A percentile compares a stretch with the other conserved stretches of the same genome.
phyloP scores from a whole-genome alignment of 2,329 filamentous ascomycete genomes.

The Zalaria obscura region DNA sequence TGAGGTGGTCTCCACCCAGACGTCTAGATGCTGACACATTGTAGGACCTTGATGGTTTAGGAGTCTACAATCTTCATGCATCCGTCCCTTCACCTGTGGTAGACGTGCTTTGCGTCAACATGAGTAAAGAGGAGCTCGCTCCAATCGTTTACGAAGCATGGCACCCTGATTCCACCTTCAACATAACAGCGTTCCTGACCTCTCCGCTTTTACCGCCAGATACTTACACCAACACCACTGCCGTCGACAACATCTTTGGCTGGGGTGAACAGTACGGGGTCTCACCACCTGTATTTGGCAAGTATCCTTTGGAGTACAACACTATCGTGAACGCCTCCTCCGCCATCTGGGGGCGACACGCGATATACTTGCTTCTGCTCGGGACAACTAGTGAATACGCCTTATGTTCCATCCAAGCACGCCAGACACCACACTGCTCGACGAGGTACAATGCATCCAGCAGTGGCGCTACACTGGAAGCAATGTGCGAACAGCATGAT shows the following conservation, averaged over 20 bases:
- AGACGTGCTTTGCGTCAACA: constrained; percentile 59
- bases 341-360: constrained; percentile 26
- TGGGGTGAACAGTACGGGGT: constrained; percentile 42
- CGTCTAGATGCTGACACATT: not conserved
- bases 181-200: constrained; percentile 6
- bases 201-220: constrained; percentile 3
- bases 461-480: constrained; percentile 43
- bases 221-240: constrained; percentile 10
- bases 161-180: constrained; percentile 18
- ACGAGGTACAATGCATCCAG: constrained; percentile 36
- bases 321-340: constrained; percentile 44
- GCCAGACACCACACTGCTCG: constrained; percentile 50
- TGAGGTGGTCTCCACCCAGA: constrained; percentile 10
- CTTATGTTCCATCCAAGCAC: constrained; percentile 53
- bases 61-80: constrained; percentile 53
- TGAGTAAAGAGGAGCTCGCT: constrained; percentile 42
- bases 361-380: constrained; percentile 55
- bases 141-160: constrained; percentile 53
- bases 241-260: constrained; percentile 54
- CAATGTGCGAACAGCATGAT: constrained; percentile 43
- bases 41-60: constrained; percentile 43
- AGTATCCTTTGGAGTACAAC: constrained; percentile 47
- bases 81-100: constrained; percentile 56
- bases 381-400: constrained; percentile 34
- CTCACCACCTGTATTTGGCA: constrained; percentile 25